Evolutionary conservation across 2,329 filamentous ascomycete genomes (phyloP).

Genomic region (Monosporascus sp.): DNA sequence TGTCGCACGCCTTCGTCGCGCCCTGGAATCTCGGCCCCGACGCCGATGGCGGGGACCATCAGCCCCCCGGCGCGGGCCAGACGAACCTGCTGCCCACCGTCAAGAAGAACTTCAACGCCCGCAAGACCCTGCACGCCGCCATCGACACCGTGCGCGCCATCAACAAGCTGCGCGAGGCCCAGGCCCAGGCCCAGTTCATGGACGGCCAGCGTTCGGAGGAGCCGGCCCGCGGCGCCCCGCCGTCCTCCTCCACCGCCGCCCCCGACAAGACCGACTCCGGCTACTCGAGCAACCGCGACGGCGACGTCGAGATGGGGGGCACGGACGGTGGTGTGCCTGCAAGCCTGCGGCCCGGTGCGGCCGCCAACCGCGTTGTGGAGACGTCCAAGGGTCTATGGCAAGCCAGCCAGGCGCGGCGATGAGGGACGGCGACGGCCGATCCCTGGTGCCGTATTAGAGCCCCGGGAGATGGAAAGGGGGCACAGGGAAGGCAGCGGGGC

Average conservation of each 20-base stretch:
- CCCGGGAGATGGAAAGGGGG: too few species aligned
- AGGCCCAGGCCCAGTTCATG: conserved; percentile 49
- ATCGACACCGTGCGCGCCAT: conserved; percentile 68
- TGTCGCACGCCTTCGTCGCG: conserved; percentile 61
- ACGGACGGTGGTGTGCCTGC: conserved; percentile 36
- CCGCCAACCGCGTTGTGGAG: conserved; percentile 54
- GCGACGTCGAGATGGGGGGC: conserved; percentile 45
- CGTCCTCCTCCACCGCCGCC: conserved; percentile 30
- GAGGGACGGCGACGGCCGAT: conserved; percentile 1
- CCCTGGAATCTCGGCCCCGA: conserved; percentile 41
- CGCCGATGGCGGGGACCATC: conserved; percentile 44
- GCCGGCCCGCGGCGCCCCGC: conserved; percentile 35
- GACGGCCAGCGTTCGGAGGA: conserved; percentile 51
- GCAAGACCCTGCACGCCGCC: conserved; percentile 62
- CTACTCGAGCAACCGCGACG: conserved; percentile 37
- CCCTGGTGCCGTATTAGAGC: too few species aligned
- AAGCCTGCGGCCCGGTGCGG: conserved; percentile 48
- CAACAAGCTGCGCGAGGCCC: conserved; percentile 63
- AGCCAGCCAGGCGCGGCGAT: conserved; percentile 24
- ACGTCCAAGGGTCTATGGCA: conserved; percentile 61
- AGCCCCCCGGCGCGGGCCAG: conserved; percentile 42
- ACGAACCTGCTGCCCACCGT: conserved; percentile 62
- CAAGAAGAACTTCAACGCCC: conserved; percentile 70
- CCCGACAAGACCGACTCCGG: conserved; percentile 40
- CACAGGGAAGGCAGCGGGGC: too few species aligned